Evolutionary conservation across 805 yeast genomes (phyloP).

Genomic region (Kodamaea leandrae): DNA sequence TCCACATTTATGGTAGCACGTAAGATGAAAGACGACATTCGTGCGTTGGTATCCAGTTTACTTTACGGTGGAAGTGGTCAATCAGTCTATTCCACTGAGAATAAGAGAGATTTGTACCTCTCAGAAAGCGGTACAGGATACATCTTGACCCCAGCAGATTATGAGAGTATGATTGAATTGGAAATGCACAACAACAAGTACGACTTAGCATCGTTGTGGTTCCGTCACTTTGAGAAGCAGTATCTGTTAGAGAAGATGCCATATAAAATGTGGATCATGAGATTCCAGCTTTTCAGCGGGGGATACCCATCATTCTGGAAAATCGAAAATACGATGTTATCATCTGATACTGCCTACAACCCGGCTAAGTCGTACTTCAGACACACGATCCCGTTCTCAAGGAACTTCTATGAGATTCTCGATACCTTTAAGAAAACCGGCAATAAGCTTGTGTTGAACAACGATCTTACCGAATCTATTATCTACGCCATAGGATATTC

Average conservation of each 20-base stretch:
- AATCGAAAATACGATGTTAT: conserved; percentile 19
- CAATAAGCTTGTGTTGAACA: conserved; percentile 16
- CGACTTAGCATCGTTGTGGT: conserved; percentile 42
- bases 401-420: conserved; percentile 24
- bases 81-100: conserved; percentile 20
- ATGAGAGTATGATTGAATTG: conserved; percentile 36
- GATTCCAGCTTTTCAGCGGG: conserved; percentile 31
- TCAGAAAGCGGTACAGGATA: conserved; percentile 15
- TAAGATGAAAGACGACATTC: conserved; percentile 18
- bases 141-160: conserved; percentile 26
- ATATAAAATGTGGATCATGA: conserved; percentile 33
- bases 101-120: conserved; percentile 17
- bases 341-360: conserved; percentile 13
- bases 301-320: conserved; percentile 36
- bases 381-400: conserved; percentile 20
- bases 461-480: conserved; percentile 24
- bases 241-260: conserved; percentile 27
- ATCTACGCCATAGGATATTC: conserved; percentile 35
- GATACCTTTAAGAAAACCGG: conserved; percentile 10
- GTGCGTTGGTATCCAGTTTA: conserved; percentile 25
- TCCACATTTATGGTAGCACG: conserved; percentile 13
- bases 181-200: conserved; percentile 36
- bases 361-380: conserved; percentile 21
- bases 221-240: conserved; percentile 29
- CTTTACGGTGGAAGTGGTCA: conserved; percentile 16